Base-by-base conservation (phyloP, 768 basidiomycete species). In the Phylloporus sp. region DNA sequence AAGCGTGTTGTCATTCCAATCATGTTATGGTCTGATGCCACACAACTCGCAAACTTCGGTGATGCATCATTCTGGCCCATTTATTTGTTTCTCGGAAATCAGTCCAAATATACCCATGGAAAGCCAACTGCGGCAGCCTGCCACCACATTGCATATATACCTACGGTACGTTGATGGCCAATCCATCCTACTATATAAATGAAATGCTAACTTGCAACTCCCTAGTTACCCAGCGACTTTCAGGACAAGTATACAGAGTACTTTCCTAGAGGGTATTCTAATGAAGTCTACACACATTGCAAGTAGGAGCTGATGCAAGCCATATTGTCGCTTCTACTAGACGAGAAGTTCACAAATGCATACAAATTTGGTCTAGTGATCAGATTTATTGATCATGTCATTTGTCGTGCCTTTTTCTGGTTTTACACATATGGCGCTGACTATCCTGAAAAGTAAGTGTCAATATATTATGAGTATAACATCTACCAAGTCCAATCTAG, bases 241-340 rank as follows among this genome's bases (percentile, higher is more conserved):
- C 49, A 54, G 14, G 44, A 54, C 7, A 14, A 23, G 0, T 54
- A 52, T 23, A 24, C 34, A 8, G 1, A 28, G 6, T 26, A 36
- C 5, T 45, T 47, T 20, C 5, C 14, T 0, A 10, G 24, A 4
- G 23, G 18, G 1, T 28, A 33, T 2, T 41, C 53, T 1, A 15
- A 28, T 3, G 29, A 47, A 0, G 21, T 53, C 2, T 45, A 49
- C 13, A 53, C 59, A 5, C 54, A 60, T 21, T 53, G 50, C 14
- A 54, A 54, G 22, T 48, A 48, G 0, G 61, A 63, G 17, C 18
- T 62, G 1, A 46, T 62, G 26, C 61, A 63, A 20, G 58, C 27
- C 3, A 33, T 57, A 11, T 58, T 49, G 50, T 14, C 7, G 1
- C 41, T 56, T 13, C 22, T 63, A 1, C 48, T 63, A 0, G 45